These are phyloP conservation scores for Pichia scutulata DNA, from an alignment of 805 yeast species.

Conservation along the genomic window DNA sequence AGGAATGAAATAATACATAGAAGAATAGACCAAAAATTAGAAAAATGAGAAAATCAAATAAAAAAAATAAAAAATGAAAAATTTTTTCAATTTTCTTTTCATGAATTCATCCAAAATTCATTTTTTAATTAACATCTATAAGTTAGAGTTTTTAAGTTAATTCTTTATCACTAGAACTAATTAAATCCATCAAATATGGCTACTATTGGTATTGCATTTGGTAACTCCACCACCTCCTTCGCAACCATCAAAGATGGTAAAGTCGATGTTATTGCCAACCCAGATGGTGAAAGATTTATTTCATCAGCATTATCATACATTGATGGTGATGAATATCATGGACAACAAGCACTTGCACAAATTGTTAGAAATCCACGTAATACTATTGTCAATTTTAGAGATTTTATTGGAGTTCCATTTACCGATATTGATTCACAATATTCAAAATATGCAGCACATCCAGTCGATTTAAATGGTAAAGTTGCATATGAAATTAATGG, in stretches of 20 bases:
- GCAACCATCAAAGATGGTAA: constrained; percentile 88
- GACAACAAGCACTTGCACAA: constrained; percentile 92
- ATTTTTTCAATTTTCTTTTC: background rate
- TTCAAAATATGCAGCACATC: constrained; percentile 59
- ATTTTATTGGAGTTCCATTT: constrained; percentile 73
- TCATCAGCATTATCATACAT: constrained; percentile 89
- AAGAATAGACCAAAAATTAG: no score
- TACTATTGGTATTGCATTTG: constrained; percentile 92
- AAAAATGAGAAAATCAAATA: background rate
- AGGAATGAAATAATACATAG: background rate
- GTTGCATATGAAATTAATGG: constrained; percentile 59
- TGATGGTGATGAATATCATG: constrained; percentile 94
- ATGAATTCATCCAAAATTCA: background rate
- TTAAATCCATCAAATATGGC: constrained; percentile 27
- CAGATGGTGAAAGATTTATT: constrained; percentile 96
- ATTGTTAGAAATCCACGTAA: constrained; percentile 80
- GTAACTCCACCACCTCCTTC: constrained; percentile 92
- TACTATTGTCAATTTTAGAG: constrained; percentile 90
- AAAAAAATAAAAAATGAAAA: background rate
- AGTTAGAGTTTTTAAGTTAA: background rate
- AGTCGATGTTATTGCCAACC: constrained; percentile 96
- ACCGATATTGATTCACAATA: constrained; percentile 60
- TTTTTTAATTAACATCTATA: background rate
- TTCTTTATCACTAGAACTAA: background rate
- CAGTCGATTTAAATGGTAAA: constrained; percentile 53